Conservation (phyloP, 768 basidiomycete genomes). For the Nidularia pulvinata region DNA sequence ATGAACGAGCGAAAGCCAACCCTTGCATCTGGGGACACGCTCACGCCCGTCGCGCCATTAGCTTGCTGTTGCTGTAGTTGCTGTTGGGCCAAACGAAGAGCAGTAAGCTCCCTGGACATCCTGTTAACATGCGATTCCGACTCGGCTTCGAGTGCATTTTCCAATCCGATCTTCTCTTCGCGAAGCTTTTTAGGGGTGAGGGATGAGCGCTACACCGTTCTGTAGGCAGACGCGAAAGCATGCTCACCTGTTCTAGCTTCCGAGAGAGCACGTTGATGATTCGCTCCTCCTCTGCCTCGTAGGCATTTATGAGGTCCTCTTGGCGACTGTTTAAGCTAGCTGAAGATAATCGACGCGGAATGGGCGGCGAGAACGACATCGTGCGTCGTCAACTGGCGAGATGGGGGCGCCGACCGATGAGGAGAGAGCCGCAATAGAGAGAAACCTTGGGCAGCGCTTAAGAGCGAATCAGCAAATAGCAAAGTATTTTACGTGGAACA, state of each 20-base stretch:
- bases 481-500: conserved; percentile 18
- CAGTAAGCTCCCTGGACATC: conserved; percentile 68
- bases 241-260: conserved; percentile 78
- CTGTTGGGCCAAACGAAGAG: conserved; percentile 59
- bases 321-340: conserved; percentile 56
- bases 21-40: conserved; percentile 29
- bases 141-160: conserved; percentile 83
- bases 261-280: conserved; percentile 83
- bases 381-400: neutral
- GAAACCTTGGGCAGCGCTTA: no score
- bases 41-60: conserved; percentile 14
- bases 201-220: neutral
- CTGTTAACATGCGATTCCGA: conserved; percentile 84
- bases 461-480: neutral
- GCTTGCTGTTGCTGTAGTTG: conserved; percentile 30
- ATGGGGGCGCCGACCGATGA: no score
- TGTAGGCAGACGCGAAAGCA: neutral
- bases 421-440: no score
- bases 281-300: conserved; percentile 89
- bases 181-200: conserved; percentile 47
- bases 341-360: conserved; percentile 50
- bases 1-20: conserved; percentile 24
- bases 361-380: conserved; percentile 54
- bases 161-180: conserved; percentile 83
- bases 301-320: conserved; percentile 84